phyloP scores from a whole-genome alignment of 345 rosid genomes.

The Mallotus nudiflorus region DNA sequence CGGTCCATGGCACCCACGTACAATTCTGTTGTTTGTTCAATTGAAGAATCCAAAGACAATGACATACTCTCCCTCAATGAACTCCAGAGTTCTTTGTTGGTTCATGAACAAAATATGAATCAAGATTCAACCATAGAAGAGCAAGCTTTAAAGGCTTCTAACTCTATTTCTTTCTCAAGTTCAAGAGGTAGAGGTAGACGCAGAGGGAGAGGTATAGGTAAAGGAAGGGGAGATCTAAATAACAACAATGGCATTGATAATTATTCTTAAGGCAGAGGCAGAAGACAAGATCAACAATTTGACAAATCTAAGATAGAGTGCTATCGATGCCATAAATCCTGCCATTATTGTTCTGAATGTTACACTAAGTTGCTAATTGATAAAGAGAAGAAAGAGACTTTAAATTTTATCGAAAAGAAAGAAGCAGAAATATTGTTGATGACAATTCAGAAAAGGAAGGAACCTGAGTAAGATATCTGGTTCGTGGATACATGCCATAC shows the following conservation, averaged over 20 bases:
- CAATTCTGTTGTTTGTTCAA: not conserved
- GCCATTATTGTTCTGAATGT: not conserved
- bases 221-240: slow-evolving; percentile 5
- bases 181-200: slow-evolving; percentile 2
- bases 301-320: not conserved
- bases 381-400: not conserved
- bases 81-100: not conserved
- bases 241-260: too few species aligned
- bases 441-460: not conserved
- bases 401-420: too few species aligned
- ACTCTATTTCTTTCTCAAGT: not conserved
- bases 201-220: too few species aligned
- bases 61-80: slow-evolving; percentile 9
- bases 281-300: not conserved
- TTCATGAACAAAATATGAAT: slow-evolving; percentile 12
- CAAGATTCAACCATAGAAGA: not conserved
- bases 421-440: not conserved
- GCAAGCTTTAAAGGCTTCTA: slow-evolving; percentile 12
- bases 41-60: not conserved
- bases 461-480: not conserved
- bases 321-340: not conserved
- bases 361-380: not conserved
- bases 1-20: not conserved
- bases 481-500: not conserved
- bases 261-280: not conserved